Evolutionary conservation across 306 rosid species (phyloP).

Genomic region (Ammopiptanthus mongolicus): DNA sequence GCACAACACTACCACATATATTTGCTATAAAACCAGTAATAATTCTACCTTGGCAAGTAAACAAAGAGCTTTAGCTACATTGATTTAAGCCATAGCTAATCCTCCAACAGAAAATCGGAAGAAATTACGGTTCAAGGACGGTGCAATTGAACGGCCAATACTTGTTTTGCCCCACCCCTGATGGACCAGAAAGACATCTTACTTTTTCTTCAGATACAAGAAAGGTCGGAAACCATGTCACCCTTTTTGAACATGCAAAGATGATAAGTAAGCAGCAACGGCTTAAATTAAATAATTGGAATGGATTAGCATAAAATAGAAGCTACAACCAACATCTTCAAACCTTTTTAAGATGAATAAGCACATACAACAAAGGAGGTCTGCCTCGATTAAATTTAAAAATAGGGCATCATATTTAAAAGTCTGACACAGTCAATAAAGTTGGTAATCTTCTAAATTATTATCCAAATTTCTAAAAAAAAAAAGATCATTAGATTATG

Average conservation of each 20-base stretch:
- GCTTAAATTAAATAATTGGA: constrained; percentile 8
- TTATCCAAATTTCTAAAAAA: background rate
- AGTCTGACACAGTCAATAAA: constrained; percentile 1
- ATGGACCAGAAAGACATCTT: constrained; percentile 98
- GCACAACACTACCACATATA: background rate
- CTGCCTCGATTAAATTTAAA: background rate
- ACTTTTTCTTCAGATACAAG: constrained; percentile 63
- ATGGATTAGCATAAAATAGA: no score
- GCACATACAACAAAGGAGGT: background rate
- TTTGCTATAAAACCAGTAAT: constrained; percentile 3
- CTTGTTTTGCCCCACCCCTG: constrained; percentile 99
- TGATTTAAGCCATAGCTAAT: constrained; percentile 97
- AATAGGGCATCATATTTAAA: constrained; percentile 9
- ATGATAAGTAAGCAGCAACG: background rate
- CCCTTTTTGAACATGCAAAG: background rate
- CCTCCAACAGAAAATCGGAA: constrained; percentile 98
- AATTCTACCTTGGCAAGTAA: constrained; percentile 1
- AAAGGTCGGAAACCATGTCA: constrained; percentile 15
- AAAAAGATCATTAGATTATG: background rate
- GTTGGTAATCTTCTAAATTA: background rate
- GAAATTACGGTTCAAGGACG: constrained; percentile 92
- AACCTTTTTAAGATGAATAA: background rate
- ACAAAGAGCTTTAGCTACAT: constrained; percentile 46
- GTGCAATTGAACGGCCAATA: constrained; percentile 96
- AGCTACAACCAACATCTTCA: background rate